phyloP scores from a whole-genome alignment of 495 filamentous ascomycete species.

The Beverwykella pulmonaria region DNA sequence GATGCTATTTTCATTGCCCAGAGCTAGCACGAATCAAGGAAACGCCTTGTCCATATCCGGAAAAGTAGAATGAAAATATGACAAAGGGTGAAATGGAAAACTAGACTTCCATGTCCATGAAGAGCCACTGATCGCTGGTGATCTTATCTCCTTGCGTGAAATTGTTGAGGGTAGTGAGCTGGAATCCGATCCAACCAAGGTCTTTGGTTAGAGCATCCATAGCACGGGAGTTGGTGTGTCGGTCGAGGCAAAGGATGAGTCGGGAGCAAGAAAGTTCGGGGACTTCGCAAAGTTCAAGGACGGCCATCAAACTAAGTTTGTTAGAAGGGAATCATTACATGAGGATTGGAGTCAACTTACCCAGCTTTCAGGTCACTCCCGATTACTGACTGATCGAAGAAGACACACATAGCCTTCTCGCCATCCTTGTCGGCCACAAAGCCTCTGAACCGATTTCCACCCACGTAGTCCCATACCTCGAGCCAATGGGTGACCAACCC shows the following conservation, averaged over 20 bases:
- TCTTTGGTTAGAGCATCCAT: conserved; percentile 68
- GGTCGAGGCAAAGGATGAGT: conserved; percentile 79
- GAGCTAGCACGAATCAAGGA: not conserved
- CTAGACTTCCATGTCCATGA: conserved; percentile 82
- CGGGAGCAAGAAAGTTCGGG: conserved; percentile 71
- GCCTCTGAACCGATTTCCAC: conserved; percentile 79
- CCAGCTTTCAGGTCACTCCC: conserved; percentile 81
- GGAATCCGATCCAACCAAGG: conserved; percentile 91
- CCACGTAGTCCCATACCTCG: conserved; percentile 88
- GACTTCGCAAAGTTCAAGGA: conserved; percentile 80
- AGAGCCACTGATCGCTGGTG: conserved; percentile 76
- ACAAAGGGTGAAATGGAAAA: not conserved
- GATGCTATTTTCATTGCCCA: conserved; percentile 1
- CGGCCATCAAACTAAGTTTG: conserved; percentile 71
- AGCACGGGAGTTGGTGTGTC: conserved; percentile 59
- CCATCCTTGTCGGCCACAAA: conserved; percentile 68
- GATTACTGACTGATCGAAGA: conserved; percentile 72
- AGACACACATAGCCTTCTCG: conserved; percentile 79
- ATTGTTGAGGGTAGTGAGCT: conserved; percentile 71
- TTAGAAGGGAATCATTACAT: not conserved
- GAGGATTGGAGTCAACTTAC: conserved; percentile 56
- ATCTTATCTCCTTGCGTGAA: conserved; percentile 63
- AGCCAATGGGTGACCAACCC: conserved; percentile 60
- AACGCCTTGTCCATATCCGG: too few species aligned
- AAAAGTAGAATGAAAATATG: too few species aligned